Percentiles rank a stretch among this genome's conserved stretches.
Conservation (phyloP, 2,329 filamentous ascomycete genomes). For the Calonectria multiphialidica region DNA sequence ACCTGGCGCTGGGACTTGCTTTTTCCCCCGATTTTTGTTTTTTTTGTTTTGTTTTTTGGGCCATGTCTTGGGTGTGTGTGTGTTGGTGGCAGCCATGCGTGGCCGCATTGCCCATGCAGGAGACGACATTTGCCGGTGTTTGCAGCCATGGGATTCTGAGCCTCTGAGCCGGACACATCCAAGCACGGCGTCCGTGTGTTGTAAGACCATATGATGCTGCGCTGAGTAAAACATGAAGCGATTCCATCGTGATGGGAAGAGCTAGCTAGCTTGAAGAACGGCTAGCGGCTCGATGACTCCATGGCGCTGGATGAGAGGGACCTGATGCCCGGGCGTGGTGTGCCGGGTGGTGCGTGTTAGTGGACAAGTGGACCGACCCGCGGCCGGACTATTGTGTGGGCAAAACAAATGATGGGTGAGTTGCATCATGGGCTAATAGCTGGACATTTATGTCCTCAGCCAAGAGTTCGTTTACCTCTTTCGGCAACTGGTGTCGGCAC, state of each 20-base stretch:
- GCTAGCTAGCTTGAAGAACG: not conserved
- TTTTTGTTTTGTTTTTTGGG: not conserved
- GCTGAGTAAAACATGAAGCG: not conserved
- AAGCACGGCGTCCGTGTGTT: not conserved
- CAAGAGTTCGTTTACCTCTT: not conserved
- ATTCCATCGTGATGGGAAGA: not conserved
- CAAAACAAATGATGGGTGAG: not conserved
- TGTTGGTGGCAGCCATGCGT: not conserved
- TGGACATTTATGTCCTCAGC: not conserved
- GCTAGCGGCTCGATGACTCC: not conserved
- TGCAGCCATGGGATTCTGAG: not conserved
- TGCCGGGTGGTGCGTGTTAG: not conserved
- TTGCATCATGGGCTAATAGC: not conserved
- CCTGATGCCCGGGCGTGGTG: not conserved
- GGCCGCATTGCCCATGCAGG: not conserved
- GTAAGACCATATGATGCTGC: not conserved
- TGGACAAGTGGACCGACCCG: not conserved
- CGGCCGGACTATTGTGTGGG: not conserved
- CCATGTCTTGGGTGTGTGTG: not conserved
- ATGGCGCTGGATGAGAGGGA: not conserved
- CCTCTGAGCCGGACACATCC: not conserved
- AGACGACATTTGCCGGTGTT: not conserved
- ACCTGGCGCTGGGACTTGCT: not conserved
- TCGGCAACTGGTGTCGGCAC: not conserved
- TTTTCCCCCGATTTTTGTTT: not conserved